These are phyloP conservation scores for Cercospora zeina DNA, from an alignment of 2,329 filamentous ascomycete species.

Conservation along the genomic window DNA sequence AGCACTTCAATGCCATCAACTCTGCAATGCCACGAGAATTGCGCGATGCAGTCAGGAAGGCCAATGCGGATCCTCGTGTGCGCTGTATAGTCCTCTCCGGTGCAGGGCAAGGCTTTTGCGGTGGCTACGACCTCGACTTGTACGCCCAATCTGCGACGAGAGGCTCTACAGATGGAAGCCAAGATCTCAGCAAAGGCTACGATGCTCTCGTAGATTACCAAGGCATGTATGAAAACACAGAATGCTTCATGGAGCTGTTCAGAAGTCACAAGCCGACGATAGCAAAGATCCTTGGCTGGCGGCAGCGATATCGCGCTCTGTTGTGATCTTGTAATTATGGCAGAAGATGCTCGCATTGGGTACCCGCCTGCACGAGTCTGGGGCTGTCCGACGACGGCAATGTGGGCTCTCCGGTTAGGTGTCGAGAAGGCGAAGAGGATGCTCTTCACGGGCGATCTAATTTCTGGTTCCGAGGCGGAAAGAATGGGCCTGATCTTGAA, in stretches of 20 bases:
- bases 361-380: constrained; percentile 3
- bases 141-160: constrained; percentile 9
- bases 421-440: constrained; percentile 4
- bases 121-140: constrained; percentile 19
- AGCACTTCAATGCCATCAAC: constrained; percentile 22
- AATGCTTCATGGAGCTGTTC: constrained; percentile 10
- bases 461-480: constrained; percentile 1
- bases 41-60: constrained; percentile 11
- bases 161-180: not conserved
- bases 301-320: constrained; percentile 7
- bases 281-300: constrained; percentile 6
- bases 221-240: constrained; percentile 6
- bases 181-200: constrained; percentile 7
- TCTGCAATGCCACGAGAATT: constrained; percentile 9
- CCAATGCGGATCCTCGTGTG: constrained; percentile 15
- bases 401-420: constrained; percentile 5
- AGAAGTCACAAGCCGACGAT: constrained; percentile 6
- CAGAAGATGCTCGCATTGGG: constrained; percentile 3
- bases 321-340: constrained; percentile 3
- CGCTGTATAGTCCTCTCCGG: constrained; percentile 21
- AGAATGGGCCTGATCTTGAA: not conserved
- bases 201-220: constrained; percentile 1
- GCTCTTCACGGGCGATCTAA: constrained; percentile 3
- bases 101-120: constrained; percentile 19
- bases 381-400: constrained; percentile 1